A percentile compares a stretch with the other conserved stretches of the same genome.
phyloP scores from a whole-genome alignment of 177 flowering plant species.

The Vitis hybrid region DNA sequence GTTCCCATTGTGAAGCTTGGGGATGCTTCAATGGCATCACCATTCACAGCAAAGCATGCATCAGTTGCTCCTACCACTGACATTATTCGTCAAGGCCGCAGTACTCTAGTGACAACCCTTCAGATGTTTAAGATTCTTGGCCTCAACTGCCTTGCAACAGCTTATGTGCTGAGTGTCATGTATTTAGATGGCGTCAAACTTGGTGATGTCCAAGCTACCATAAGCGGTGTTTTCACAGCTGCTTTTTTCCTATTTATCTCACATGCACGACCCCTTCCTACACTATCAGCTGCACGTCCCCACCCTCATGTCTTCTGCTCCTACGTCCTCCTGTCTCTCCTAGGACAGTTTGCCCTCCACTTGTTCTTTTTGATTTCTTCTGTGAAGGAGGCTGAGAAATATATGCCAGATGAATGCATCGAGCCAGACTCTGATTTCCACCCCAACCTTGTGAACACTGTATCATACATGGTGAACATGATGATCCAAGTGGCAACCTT shows the following conservation, averaged over 20 bases:
- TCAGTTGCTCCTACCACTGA: slow-evolving; percentile 89
- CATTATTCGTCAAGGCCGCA: slow-evolving; percentile 93
- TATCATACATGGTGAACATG: slow-evolving; percentile 94
- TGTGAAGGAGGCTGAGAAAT: slow-evolving; percentile 79
- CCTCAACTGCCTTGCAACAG: slow-evolving; percentile 95
- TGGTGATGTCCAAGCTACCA: slow-evolving; percentile 95
- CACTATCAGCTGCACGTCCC: slow-evolving; percentile 83
- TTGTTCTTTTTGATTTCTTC: slow-evolving; percentile 69
- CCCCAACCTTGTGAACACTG: slow-evolving; percentile 91
- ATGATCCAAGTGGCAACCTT: slow-evolving; percentile 98
- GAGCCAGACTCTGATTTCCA: slow-evolving; percentile 95
- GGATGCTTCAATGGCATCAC: slow-evolving; percentile 99
- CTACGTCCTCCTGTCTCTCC: slow-evolving; percentile 80
- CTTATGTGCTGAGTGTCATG: slow-evolving; percentile 96
- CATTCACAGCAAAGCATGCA: slow-evolving; percentile 97
- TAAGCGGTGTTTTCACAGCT: slow-evolving; percentile 92
- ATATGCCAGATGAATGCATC: slow-evolving; percentile 97
- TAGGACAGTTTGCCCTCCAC: slow-evolving; percentile 87
- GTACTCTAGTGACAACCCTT: slow-evolving; percentile 94
- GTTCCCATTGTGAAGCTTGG: slow-evolving; percentile 91
- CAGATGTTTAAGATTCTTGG: slow-evolving; percentile 99
- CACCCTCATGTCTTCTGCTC: slow-evolving; percentile 87
- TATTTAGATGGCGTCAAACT: slow-evolving; percentile 92
- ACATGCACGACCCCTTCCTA: slow-evolving; percentile 86
- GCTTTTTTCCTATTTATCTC: slow-evolving; percentile 97